Percentiles rank a stretch among this genome's conserved stretches.
These are phyloP conservation scores for Phytopythium montanum DNA, from an alignment of 352 stramenopile genomes.

Conservation along the genomic window DNA sequence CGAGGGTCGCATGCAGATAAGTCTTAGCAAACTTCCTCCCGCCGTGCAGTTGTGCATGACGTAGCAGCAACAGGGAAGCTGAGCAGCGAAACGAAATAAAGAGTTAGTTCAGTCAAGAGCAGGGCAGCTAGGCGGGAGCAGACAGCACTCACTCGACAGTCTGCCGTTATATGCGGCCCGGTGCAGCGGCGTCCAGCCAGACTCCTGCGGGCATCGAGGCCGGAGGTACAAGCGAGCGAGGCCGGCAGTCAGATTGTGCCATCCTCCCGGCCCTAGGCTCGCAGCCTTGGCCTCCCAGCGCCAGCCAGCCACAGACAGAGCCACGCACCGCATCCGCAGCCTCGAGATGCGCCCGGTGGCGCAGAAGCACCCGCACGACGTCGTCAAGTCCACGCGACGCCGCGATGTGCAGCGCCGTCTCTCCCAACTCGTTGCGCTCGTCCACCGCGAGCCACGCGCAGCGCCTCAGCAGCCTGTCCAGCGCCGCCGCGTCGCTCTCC, in stretches of 20 bases:
- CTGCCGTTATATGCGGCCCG: slow-evolving; percentile 65
- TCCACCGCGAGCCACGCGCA: slow-evolving; percentile 36
- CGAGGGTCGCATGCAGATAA: slow-evolving; percentile 45
- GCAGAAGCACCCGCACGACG: slow-evolving; percentile 50
- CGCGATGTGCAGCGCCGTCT: slow-evolving; percentile 75
- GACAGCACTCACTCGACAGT: slow-evolving; percentile 50
- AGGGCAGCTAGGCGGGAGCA: neutral
- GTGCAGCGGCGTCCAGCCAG: slow-evolving; percentile 77
- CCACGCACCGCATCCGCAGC: slow-evolving; percentile 63
- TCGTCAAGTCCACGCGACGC: slow-evolving; percentile 49
- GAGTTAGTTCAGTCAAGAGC: neutral
- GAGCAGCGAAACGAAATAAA: slow-evolving; percentile 8
- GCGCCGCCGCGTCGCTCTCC: slow-evolving; percentile 8
- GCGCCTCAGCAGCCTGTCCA: slow-evolving; percentile 21
- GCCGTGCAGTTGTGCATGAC: slow-evolving; percentile 45
- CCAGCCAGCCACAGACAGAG: slow-evolving; percentile 12
- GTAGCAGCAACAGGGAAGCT: slow-evolving; percentile 70
- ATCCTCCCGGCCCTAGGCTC: neutral
- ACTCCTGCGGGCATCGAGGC: slow-evolving; percentile 45
- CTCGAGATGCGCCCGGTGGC: slow-evolving; percentile 45
- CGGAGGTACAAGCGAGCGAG: slow-evolving; percentile 2
- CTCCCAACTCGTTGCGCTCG: slow-evolving; percentile 60
- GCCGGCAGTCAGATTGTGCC: neutral
- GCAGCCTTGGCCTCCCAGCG: neutral
- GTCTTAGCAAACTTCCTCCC: slow-evolving; percentile 46